Evolutionary conservation across 257 asterid species (phyloP).

Genomic region (Paraleonurus japonicus): DNA sequence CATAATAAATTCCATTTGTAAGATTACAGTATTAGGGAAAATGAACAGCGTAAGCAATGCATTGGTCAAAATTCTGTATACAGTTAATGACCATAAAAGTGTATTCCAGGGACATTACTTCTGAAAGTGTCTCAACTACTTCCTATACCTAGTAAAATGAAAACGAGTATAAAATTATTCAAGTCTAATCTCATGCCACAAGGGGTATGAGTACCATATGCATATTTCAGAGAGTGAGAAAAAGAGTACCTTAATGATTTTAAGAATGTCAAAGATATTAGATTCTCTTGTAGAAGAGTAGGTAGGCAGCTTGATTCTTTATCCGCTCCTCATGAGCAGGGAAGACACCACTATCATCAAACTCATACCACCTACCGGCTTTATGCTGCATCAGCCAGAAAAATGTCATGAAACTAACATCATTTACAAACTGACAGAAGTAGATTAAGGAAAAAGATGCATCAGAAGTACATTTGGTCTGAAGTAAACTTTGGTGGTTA

Average conservation of each 20-base stretch:
- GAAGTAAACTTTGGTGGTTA: background rate
- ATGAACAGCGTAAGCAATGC: background rate
- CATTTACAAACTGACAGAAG: background rate
- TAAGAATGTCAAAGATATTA: slow-evolving; percentile 19
- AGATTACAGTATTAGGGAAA: background rate
- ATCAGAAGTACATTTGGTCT: background rate
- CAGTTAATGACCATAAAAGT: too few species aligned
- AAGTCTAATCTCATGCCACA: background rate
- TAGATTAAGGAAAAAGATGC: background rate
- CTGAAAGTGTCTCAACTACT: background rate
- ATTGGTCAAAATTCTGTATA: background rate
- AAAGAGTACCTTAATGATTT: slow-evolving; percentile 17
- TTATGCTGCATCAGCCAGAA: slow-evolving; percentile 48
- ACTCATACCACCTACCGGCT: slow-evolving; percentile 55
- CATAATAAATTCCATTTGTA: background rate
- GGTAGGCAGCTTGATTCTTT: slow-evolving; percentile 66
- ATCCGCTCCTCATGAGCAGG: slow-evolving; percentile 41
- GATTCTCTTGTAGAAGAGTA: slow-evolving; percentile 71
- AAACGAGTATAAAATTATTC: slow-evolving; percentile 1
- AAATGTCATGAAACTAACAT: background rate
- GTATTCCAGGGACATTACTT: background rate
- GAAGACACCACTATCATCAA: slow-evolving; percentile 54
- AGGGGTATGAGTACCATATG: slow-evolving; percentile 9
- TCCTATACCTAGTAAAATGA: background rate
- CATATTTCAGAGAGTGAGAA: background rate